Evolutionary conservation across 192 early-diverging fungal genomes (phyloP), one percentile per base, ranked within the genome.

Genomic region (Phycomyces blakesleeanus): DNA sequence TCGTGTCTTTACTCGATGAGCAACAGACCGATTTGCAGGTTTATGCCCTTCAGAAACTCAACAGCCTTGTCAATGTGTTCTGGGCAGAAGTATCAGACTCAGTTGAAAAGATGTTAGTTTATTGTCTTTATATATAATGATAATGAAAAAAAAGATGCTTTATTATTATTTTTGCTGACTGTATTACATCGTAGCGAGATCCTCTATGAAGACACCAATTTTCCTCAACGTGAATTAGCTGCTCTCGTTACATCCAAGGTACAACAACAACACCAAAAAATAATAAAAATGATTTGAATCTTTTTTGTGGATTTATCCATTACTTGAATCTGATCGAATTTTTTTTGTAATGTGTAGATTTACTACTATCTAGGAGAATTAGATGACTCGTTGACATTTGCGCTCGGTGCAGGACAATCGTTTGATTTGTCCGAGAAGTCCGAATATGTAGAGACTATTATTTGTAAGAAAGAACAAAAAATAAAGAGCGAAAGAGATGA

Each of bases 71-170:
- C 22, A 91, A 97, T 80, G 81, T 88, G 62, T 99, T 98, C 74
- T 99, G 97, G 97, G 90, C 96, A 18, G 97, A 99, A 74, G 98
- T 98, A 62, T 88, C 96, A 8, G 97, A 99, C 72, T 81, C 90
- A 6, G 81, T 95, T 29, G 78, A 90, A 10, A 92, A 92, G 74
- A 95, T 95, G 93, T 94, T 83, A 64, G 83, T 15, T 9, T 29
- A 3, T 50, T 18, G 21, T 47, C 21, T 2, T 29, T 34, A n/a
- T 53, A 40, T 50, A 27, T 58, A 5, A 20, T 25, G n/a, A 20
- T 11, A 41, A 39, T 1, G 4, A 37, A 10, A 64, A 11, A 11
- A 47, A 24, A 56, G 25, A 24, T 27, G 1, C 18, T 7, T n/a
- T n/a, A n/a, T n/a, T n/a, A n/a, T n/a, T n/a, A n/a, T n/a, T n/a